phyloP scores from a whole-genome alignment of 768 basidiomycete genomes.

The Polyporus arcularius region DNA sequence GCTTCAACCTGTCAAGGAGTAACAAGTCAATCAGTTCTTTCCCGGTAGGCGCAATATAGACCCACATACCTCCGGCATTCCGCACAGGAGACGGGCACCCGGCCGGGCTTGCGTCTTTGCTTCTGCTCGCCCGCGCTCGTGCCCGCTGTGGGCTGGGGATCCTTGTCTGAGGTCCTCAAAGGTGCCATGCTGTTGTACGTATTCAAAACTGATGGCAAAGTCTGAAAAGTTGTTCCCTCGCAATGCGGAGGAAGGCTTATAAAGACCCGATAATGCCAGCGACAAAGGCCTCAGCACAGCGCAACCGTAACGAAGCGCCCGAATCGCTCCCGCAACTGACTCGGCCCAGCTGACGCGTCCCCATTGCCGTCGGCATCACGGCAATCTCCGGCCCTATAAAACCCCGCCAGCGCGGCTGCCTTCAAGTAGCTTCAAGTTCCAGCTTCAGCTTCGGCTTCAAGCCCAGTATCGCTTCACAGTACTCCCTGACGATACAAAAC shows the following conservation, averaged over 20 bases:
- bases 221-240: neutral
- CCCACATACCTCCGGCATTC: conserved; percentile 34
- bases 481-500: too few species aligned
- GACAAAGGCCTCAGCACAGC: too few species aligned
- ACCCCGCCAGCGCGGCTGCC: neutral
- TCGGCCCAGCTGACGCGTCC: too few species aligned
- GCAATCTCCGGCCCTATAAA: too few species aligned
- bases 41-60: neutral
- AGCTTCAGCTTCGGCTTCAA: too few species aligned
- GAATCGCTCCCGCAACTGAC: too few species aligned
- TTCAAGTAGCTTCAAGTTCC: neutral
- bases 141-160: neutral
- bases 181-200: neutral
- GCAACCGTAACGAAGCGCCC: too few species aligned
- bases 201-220: neutral
- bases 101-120: conserved; percentile 29
- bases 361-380: too few species aligned
- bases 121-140: neutral
- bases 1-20: conserved; percentile 29
- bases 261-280: too few species aligned
- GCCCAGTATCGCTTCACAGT: too few species aligned
- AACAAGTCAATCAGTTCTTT: neutral
- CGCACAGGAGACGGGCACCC: conserved; percentile 44
- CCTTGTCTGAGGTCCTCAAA: neutral
- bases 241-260: neutral